phyloP scores from a whole-genome alignment of 176 grass and related monocot genomes.

The Stipa capillata region DNA sequence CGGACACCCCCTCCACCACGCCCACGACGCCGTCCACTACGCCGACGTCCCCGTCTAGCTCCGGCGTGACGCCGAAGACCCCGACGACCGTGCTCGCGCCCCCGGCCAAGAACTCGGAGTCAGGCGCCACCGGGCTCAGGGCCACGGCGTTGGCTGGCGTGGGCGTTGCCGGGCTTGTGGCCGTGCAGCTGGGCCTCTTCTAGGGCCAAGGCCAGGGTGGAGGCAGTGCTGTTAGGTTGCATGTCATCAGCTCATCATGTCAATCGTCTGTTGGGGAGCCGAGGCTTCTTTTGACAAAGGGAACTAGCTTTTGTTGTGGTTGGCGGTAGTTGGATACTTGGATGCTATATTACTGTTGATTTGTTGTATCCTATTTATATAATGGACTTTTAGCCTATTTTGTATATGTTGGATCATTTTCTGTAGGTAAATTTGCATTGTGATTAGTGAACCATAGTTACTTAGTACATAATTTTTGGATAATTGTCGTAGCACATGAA shows the following conservation, averaged over 20 bases:
- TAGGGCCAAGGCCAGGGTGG: slow-evolving; percentile 54
- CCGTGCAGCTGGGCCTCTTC: slow-evolving; percentile 28
- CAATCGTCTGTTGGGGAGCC: slow-evolving; percentile 2
- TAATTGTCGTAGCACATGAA: not conserved
- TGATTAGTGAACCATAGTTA: not conserved
- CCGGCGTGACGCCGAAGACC: slow-evolving; percentile 22
- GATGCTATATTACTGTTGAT: not conserved
- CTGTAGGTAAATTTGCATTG: not conserved
- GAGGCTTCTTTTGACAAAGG: slow-evolving; percentile 15
- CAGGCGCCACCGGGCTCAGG: slow-evolving; percentile 16
- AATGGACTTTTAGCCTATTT: not conserved
- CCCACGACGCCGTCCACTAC: no score
- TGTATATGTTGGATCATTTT: not conserved
- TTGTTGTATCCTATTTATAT: not conserved
- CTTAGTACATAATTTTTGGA: no score
- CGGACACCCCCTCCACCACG: slow-evolving; percentile 12
- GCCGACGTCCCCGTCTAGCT: slow-evolving; percentile 21
- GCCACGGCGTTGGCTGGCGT: slow-evolving; percentile 17
- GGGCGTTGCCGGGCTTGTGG: slow-evolving; percentile 29
- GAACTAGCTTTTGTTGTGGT: slow-evolving; percentile 5
- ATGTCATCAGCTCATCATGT: slow-evolving; percentile 3
- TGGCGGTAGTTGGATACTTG: slow-evolving; percentile 2
- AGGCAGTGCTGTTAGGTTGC: slow-evolving; percentile 70
- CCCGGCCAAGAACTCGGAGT: slow-evolving; percentile 2
- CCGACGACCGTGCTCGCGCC: not conserved